A percentile compares a stretch with the other conserved stretches of the same genome.
Evolutionary conservation across 805 yeast species (phyloP).

Genomic region (Saturnispora besseyi): DNA sequence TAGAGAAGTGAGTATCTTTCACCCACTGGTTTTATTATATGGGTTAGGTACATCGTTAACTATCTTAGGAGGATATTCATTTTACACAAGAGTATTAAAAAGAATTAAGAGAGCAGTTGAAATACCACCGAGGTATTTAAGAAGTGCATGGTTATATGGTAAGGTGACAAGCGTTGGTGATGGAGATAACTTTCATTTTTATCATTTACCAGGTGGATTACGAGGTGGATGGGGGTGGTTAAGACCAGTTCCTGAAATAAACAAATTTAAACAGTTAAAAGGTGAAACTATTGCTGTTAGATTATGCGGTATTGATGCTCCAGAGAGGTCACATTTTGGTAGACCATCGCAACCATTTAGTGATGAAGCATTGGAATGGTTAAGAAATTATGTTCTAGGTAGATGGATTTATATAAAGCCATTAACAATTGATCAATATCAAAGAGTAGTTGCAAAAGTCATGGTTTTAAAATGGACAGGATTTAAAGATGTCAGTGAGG

Average conservation of each 20-base stretch:
- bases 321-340: conserved; percentile 92
- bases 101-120: conserved; percentile 41
- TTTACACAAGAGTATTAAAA: conserved; percentile 39
- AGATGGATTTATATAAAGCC: conserved; percentile 68
- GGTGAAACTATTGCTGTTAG: conserved; percentile 72
- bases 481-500: conserved; percentile 70
- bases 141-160: conserved; percentile 47
- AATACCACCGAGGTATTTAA: conserved; percentile 41
- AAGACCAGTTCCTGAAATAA: conserved; percentile 51
- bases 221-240: conserved; percentile 93
- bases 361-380: conserved; percentile 78
- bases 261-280: conserved; percentile 37
- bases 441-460: conserved; percentile 76
- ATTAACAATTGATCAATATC: conserved; percentile 77
- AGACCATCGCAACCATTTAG: conserved; percentile 84
- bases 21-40: conserved; percentile 25
- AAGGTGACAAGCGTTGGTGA: conserved; percentile 87
- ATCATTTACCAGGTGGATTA: conserved; percentile 87
- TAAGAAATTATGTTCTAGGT: conserved; percentile 56
- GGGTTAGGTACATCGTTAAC: conserved; percentile 25
- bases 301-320: conserved; percentile 92
- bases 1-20: conserved; percentile 16
- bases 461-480: conserved; percentile 55
- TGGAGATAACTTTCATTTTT: conserved; percentile 90
- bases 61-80: conserved; percentile 32